phyloP scores from a whole-genome alignment of 495 filamentous ascomycete species.

The Penicillium simplicissimum region DNA sequence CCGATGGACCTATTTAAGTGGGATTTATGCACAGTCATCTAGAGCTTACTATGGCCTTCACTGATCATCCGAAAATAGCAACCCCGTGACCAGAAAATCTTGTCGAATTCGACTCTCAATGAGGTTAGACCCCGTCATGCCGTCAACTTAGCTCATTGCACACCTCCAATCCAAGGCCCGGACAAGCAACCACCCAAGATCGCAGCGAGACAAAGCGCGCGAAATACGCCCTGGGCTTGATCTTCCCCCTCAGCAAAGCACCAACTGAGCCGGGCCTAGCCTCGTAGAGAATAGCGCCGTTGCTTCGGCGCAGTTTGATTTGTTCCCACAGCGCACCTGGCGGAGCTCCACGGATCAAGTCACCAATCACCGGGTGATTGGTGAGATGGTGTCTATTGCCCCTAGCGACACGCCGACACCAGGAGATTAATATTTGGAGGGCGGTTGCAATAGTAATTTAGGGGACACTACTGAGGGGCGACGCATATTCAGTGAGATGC shows the following conservation, averaged over 20 bases:
- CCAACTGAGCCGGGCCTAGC: conserved; percentile 1
- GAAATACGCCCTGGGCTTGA: conserved; percentile 19
- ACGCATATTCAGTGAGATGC: not conserved
- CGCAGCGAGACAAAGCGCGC: not conserved
- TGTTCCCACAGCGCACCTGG: not conserved
- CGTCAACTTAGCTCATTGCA: no score
- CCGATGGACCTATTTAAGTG: not conserved
- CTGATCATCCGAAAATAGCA: conserved; percentile 3
- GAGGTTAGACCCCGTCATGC: not conserved
- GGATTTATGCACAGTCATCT: not conserved
- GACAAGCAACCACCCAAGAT: no score
- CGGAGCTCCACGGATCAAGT: conserved; percentile 2
- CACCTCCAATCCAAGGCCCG: no score
- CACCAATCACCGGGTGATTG: conserved; percentile 5
- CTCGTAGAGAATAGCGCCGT: not conserved
- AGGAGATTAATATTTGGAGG: not conserved
- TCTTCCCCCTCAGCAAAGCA: conserved; percentile 3
- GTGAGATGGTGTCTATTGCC: conserved; percentile 16
- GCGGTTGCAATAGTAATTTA: conserved; percentile 4
- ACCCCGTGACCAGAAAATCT: conserved; percentile 13
- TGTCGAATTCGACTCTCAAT: not conserved
- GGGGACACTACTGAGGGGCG: not conserved
- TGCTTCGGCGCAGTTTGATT: not conserved
- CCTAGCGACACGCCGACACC: conserved; percentile 25
- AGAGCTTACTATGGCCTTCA: not conserved